phyloP scores from a whole-genome alignment of 2,329 filamentous ascomycete species.

The Amauroascus niger region DNA sequence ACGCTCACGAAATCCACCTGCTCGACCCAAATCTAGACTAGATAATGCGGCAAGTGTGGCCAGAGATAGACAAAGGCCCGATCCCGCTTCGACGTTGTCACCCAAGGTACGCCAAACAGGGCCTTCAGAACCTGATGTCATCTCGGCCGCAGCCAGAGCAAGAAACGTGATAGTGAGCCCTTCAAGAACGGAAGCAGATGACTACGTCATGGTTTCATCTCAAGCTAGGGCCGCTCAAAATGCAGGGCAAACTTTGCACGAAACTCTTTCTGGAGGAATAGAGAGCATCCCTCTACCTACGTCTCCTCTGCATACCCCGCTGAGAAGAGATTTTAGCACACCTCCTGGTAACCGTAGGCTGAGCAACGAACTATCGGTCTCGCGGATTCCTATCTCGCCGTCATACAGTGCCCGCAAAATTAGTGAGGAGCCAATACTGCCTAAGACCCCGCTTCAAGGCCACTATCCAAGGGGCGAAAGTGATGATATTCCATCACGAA shows the following conservation, averaged over 20 bases:
- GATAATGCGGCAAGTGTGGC: slow-evolving; percentile 26
- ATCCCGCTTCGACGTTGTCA: slow-evolving; percentile 24
- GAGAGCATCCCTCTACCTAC: background rate
- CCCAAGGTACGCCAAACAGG: slow-evolving; percentile 19
- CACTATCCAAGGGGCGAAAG: background rate
- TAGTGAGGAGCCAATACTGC: slow-evolving; percentile 11
- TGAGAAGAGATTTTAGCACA: background rate
- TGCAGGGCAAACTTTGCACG: background rate
- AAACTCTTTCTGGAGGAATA: background rate
- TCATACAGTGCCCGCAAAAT: slow-evolving; percentile 10
- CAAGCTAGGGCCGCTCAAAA: background rate
- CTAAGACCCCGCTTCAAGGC: slow-evolving; percentile 12
- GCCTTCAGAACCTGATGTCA: background rate
- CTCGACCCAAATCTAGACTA: slow-evolving; percentile 28
- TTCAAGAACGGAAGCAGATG: slow-evolving; percentile 1
- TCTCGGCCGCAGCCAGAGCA: background rate
- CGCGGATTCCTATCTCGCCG: slow-evolving; percentile 15
- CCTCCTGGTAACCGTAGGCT: slow-evolving; percentile 8
- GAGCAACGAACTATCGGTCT: slow-evolving; percentile 11
- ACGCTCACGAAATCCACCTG: slow-evolving; percentile 24
- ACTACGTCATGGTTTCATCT: background rate
- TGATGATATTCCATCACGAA: background rate
- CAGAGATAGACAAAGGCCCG: slow-evolving; percentile 28
- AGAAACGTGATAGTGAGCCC: slow-evolving; percentile 2
- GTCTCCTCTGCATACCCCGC: slow-evolving; percentile 1